Base-by-base conservation (phyloP, 108 stramenopile species). In the Conticribra weissflogii region DNA sequence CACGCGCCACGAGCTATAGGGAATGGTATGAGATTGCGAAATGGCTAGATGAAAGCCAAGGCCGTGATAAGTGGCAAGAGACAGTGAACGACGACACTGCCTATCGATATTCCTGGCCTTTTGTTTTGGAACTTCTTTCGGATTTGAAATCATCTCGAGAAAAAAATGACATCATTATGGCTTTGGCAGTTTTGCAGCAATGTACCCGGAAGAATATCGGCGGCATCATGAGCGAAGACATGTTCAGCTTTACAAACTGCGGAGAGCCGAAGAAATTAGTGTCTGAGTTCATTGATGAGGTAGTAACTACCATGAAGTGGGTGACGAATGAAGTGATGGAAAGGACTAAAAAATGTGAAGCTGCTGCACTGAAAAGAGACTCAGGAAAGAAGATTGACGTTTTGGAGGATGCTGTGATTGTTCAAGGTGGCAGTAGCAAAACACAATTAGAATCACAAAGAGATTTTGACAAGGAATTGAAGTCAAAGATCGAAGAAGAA, bases 201-300 rank as follows among this genome's bases (percentile, higher is more conserved):
- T 96, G 95, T 65, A 93, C 95, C 15, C 66, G 95, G 44, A 90
- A 92, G 59, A 96, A 96, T 81, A 90, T 96, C 3, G 95, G 95
- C 5, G 95, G 95, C 0, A 87, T 96, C 41, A 96, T 96, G 95
- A 87, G 84, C 51, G 87, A 87, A 66, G 87, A 94, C 46, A 76
- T 91, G 59, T 94, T 94, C 62, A 71, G 79, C 14, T 90, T 79
- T 52, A 89, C 91, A 25, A 88, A 96, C 63, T 88, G 84, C 1
- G 95, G 95, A 51, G 92, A 89, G 71, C 91, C 94, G 0, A 95
- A 92, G 55, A 49, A 54, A 3, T 70, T 92, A 17, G 94, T 92
- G 9, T 63, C 41, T 16, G 91, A 93, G 32, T 96, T 96, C 63
- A 73, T 93, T 8, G 72, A 83, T 0, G 88, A 93, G 63, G 91